Percentiles rank a stretch among this genome's conserved stretches.
These are phyloP conservation scores for Nemania abortiva DNA, from an alignment of 2,329 filamentous ascomycete genomes.

Conservation along the genomic window DNA sequence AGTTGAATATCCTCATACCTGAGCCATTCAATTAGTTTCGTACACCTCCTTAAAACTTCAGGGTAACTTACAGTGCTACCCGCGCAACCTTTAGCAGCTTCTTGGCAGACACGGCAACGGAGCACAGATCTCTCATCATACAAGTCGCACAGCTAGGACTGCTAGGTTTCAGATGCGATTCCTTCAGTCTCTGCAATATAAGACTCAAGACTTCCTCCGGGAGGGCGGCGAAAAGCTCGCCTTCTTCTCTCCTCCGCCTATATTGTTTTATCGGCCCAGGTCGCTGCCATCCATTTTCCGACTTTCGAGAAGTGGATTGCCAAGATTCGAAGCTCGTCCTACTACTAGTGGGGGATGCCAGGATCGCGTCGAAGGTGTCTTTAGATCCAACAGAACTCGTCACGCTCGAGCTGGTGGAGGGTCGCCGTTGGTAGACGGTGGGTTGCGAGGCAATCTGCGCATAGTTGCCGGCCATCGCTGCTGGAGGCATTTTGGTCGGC, in stretches of 20 bases:
- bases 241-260: conserved; percentile 55
- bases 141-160: conserved; percentile 72
- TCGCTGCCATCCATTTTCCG: conserved; percentile 51
- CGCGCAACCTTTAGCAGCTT: conserved; percentile 66
- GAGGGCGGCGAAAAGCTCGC: conserved; percentile 67
- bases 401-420: conserved; percentile 43
- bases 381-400: conserved; percentile 48
- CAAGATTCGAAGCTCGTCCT: conserved; percentile 58
- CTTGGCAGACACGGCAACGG: conserved; percentile 62
- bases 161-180: conserved; percentile 61
- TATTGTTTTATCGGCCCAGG: conserved; percentile 53
- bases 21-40: conserved; percentile 30
- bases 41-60: background rate
- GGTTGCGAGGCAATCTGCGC: conserved; percentile 50
- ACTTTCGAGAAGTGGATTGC: conserved; percentile 50
- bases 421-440: conserved; percentile 45
- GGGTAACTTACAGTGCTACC: conserved; percentile 60
- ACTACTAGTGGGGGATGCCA: conserved; percentile 52
- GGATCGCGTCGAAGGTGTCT: conserved; percentile 49
- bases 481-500: conserved; percentile 40
- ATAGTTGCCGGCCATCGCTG: conserved; percentile 47
- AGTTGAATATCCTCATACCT: conserved; percentile 71
- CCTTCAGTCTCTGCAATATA: conserved; percentile 66
- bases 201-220: conserved; percentile 70
- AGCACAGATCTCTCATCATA: conserved; percentile 72